Percentiles rank a stretch among this genome's conserved stretches.
phyloP scores from a whole-genome alignment of 441 rosid species.

The Macaranga tanarius region DNA sequence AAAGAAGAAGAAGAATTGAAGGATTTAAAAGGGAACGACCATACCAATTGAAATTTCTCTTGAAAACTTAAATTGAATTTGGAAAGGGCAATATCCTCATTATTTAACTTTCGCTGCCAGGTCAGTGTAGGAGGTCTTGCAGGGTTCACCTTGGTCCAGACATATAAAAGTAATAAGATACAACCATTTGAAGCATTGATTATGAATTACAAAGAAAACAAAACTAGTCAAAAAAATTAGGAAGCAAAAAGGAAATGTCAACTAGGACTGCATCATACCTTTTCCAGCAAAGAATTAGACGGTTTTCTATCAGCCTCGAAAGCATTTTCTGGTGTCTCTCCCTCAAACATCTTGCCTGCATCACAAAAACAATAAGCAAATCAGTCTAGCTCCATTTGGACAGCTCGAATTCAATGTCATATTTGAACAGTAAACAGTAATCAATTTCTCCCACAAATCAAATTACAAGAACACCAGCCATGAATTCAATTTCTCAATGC shows the following conservation, averaged over 20 bases:
- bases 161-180: slow-evolving; percentile 22
- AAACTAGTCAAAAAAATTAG: not conserved
- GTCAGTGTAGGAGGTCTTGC: slow-evolving; percentile 69
- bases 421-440: not conserved
- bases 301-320: slow-evolving; percentile 27
- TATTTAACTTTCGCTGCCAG: slow-evolving; percentile 68
- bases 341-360: slow-evolving; percentile 42
- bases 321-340: slow-evolving; percentile 30
- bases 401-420: not conserved
- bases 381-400: slow-evolving; percentile 8
- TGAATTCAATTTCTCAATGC: not conserved
- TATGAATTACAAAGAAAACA: not conserved
- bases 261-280: slow-evolving; percentile 31
- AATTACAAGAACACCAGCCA: not conserved
- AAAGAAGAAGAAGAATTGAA: not conserved
- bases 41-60: slow-evolving; percentile 71
- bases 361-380: slow-evolving; percentile 6
- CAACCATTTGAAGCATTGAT: slow-evolving; percentile 9
- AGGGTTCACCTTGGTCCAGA: slow-evolving; percentile 54
- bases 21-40: slow-evolving; percentile 8
- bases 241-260: slow-evolving; percentile 5
- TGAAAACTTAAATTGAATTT: slow-evolving; percentile 48
- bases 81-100: slow-evolving; percentile 36
- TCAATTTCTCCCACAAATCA: not conserved
- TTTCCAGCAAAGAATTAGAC: slow-evolving; percentile 25